Percentiles rank a stretch among this genome's conserved stretches.
phyloP scores from a whole-genome alignment of 2,329 filamentous ascomycete genomes.

The Phyllosticta citribraziliensis region DNA sequence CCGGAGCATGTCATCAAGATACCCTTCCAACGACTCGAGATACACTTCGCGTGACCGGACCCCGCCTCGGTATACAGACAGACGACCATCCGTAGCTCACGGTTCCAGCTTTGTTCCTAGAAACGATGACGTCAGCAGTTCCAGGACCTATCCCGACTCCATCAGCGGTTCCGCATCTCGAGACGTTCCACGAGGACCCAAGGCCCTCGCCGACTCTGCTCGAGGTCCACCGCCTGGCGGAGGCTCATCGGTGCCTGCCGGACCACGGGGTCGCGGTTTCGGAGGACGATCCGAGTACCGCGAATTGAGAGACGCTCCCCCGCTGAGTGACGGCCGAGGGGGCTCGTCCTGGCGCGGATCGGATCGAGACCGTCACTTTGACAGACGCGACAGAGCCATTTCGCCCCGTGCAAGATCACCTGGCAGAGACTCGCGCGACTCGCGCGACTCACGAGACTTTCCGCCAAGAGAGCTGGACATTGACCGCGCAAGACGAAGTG shows the following conservation, averaged over 20 bases:
- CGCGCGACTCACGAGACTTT: conserved; percentile 52
- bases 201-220: conserved; percentile 60
- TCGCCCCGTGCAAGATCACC: conserved; percentile 58
- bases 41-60: conserved; percentile 34
- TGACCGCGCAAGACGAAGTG: conserved; percentile 56
- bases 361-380: conserved; percentile 36
- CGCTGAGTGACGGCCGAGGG: conserved; percentile 53
- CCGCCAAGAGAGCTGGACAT: conserved; percentile 54
- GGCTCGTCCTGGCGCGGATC: conserved; percentile 45
- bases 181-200: conserved; percentile 73
- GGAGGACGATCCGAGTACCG: conserved; percentile 46
- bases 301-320: conserved; percentile 46
- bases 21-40: conserved; percentile 8
- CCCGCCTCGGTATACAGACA: conserved; percentile 53
- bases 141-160: conserved; percentile 21
- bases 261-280: conserved; percentile 57
- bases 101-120: conserved; percentile 45
- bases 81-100: conserved; percentile 57
- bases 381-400: conserved; percentile 49
- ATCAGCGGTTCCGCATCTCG: conserved; percentile 19
- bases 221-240: conserved; percentile 27
- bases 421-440: conserved; percentile 47
- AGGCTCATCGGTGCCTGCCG: conserved; percentile 23
- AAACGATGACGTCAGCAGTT: conserved; percentile 24
- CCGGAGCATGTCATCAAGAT: conserved; percentile 16